These are phyloP conservation scores for Fusarium sp. DNA, from an alignment of 2,329 filamentous ascomycete species.

Conservation along the genomic window DNA sequence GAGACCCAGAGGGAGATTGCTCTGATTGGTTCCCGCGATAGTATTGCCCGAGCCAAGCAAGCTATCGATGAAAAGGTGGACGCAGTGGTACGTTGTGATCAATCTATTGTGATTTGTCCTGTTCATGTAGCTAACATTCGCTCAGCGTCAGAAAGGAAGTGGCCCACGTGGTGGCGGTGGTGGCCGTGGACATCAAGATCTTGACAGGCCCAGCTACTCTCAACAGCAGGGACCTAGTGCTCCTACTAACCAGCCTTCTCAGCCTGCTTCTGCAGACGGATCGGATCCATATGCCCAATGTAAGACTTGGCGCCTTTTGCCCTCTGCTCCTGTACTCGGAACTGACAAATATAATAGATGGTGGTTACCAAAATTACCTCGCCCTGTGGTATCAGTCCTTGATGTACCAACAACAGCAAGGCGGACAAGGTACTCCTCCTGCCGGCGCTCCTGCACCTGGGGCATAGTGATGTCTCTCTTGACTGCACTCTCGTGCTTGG, in stretches of 20 bases:
- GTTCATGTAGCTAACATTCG: slow-evolving; percentile 48
- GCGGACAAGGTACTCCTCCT: slow-evolving; percentile 56
- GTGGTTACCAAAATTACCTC: slow-evolving; percentile 85
- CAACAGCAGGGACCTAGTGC: slow-evolving; percentile 63
- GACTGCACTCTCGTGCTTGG: slow-evolving; percentile 51
- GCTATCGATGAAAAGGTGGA: slow-evolving; percentile 95
- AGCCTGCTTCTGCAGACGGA: slow-evolving; percentile 64
- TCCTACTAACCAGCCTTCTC: slow-evolving; percentile 60
- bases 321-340: background rate
- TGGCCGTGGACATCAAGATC: slow-evolving; percentile 66
- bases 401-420: slow-evolving; percentile 61
- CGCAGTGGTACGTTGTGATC: slow-evolving; percentile 76
- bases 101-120: background rate
- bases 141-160: slow-evolving; percentile 68
- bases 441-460: slow-evolving; percentile 56
- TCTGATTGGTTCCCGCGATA: slow-evolving; percentile 82
- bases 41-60: slow-evolving; percentile 84
- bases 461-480: slow-evolving; percentile 55
- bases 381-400: slow-evolving; percentile 85
- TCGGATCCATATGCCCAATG: slow-evolving; percentile 83
- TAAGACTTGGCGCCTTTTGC: slow-evolving; percentile 59
- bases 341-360: slow-evolving; percentile 65
- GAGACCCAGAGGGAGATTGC: slow-evolving; percentile 90
- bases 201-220: slow-evolving; percentile 68
- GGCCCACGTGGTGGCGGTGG: slow-evolving; percentile 60